These are phyloP conservation scores for Berkeleyomyces basicola DNA, from an alignment of 2,329 filamentous ascomycete genomes.

Conservation along the genomic window DNA sequence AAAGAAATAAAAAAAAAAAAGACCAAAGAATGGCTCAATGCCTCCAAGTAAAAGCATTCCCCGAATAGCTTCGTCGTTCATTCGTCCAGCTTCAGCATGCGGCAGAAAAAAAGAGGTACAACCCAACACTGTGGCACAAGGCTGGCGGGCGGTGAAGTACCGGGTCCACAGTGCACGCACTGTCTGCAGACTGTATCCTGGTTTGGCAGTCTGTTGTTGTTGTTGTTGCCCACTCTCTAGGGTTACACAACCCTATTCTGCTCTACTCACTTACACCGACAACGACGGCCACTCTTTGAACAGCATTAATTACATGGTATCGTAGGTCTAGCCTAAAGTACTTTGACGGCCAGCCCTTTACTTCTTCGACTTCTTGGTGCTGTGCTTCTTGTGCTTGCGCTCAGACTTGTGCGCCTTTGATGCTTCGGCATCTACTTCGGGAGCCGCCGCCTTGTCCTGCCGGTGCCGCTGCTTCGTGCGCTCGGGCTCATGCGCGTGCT, in stretches of 20 bases:
- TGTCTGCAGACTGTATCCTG: neutral
- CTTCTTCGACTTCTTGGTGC: conserved; percentile 5
- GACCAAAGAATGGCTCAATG: no score
- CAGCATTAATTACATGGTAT: neutral
- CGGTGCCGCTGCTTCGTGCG: neutral
- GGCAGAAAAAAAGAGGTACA: neutral
- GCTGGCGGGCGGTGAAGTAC: neutral
- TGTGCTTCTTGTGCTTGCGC: conserved; percentile 4
- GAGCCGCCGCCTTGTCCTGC: neutral
- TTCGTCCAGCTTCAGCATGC: neutral
- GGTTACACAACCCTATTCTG: neutral
- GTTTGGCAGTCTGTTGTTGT: neutral
- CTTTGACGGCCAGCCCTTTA: neutral
- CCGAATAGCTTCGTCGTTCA: neutral
- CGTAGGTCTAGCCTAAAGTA: neutral
- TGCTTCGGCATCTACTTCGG: neutral
- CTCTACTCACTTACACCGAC: no score
- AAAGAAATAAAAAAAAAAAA: no score
- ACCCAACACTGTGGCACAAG: neutral
- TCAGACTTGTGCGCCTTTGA: neutral
- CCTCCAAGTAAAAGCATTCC: neutral
- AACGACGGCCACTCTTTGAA: neutral
- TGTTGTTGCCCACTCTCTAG: no score
- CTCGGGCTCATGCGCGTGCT: conserved; percentile 5
- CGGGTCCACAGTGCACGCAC: neutral